phyloP scores from a whole-genome alignment of 768 basidiomycete species.

The Mycena polygramma region DNA sequence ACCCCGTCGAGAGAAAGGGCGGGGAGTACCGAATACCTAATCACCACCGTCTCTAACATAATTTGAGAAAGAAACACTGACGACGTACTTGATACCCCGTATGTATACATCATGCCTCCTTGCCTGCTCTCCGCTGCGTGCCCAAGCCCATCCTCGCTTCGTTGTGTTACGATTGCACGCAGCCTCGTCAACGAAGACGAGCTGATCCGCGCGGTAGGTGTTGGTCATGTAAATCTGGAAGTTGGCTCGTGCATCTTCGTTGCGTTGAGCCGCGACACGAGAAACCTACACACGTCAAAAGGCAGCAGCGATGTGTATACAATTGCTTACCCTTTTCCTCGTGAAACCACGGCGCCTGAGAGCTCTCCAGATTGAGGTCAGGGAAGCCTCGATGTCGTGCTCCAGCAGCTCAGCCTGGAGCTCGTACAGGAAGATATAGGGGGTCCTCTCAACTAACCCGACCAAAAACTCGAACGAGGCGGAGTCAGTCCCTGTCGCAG shows the following conservation, averaged over 20 bases:
- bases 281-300: constrained; percentile 10
- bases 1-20: constrained; percentile 45
- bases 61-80: neutral
- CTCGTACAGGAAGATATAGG: neutral
- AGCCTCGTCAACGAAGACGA: constrained; percentile 51
- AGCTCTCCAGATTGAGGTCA: constrained; percentile 24
- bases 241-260: constrained; percentile 28
- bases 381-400: neutral
- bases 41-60: constrained; percentile 17
- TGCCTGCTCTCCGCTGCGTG: neutral
- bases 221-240: constrained; percentile 28
- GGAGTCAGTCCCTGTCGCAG: neutral
- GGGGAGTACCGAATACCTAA: constrained; percentile 50
- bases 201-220: constrained; percentile 38
- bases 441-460: neutral
- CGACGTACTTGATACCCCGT: constrained; percentile 24
- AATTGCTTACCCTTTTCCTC: constrained; percentile 18
- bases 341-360: constrained; percentile 20
- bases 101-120: constrained; percentile 15
- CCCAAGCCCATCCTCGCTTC: constrained; percentile 16
- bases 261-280: constrained; percentile 37
- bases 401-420: neutral
- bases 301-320: neutral
- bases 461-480: neutral
- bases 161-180: constrained; percentile 8